Base-by-base conservation (phyloP, 2,329 filamentous ascomycete species). In the Epichloe baconii region DNA sequence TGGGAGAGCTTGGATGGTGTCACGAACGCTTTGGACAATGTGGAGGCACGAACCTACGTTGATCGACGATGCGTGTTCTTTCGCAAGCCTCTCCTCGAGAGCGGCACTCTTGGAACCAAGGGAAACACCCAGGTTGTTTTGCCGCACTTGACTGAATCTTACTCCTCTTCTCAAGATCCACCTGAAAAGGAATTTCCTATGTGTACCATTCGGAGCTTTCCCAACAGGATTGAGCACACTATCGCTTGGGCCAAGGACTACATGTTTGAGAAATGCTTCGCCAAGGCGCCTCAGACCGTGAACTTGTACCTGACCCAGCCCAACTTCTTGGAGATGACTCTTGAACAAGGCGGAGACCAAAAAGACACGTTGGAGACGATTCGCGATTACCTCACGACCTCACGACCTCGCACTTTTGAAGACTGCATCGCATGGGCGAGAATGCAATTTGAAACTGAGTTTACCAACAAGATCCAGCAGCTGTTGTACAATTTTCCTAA, bases 171-270 rank as follows among this genome's bases (percentile, higher is more conserved):
- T 19, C 91, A 96, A 66, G 94, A 98, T 66, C 93, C 93, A 1
- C 93, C 93, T 0, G 94, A 98, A 76, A 89, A 96, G 72, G 95
- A 93, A 1, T 97, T 98, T 77, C 93, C 93, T 0, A 97, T 97
- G 90, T 98, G 93, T 68, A 97, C 93, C 5, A 78, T 98, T 55
- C 82, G 88, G 64, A 96, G 90, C 69, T 98, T 98, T 76, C 93
- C 93, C 53, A 98, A 98, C 76, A 85, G 85, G 62, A 98, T 98
- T 61, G 90, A 98, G 71, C 93, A 98, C 69, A 97, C 93, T 0
- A 98, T 98, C 66, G 93, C 93, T 3, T 98, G 93, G 93, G 85
- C 90, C 40, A 88, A 94, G 62, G 93, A 97, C 67, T 70, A 73
- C 61, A 79, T 95, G 57, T 98, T 98, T 70, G 89, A 97, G 71